Conservation (phyloP, 371 early-diverging fungal genomes). For the Dipsacomyces acuminosporus region DNA sequence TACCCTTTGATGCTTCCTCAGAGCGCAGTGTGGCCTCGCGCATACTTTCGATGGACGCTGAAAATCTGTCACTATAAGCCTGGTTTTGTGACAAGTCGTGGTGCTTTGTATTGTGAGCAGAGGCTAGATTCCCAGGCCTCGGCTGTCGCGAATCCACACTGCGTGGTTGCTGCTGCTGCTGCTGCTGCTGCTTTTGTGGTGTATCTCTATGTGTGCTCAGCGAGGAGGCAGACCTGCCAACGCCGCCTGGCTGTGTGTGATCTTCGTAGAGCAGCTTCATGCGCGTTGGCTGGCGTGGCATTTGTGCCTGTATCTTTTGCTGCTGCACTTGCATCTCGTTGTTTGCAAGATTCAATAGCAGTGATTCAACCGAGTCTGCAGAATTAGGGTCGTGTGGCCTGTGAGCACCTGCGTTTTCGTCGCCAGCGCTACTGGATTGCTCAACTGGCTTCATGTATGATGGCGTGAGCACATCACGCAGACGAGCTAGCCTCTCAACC, state of each 20-base stretch:
- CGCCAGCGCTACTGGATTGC: background rate
- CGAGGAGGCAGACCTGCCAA: slow-evolving; percentile 19
- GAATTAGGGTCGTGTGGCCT: slow-evolving; percentile 7
- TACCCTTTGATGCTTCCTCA: slow-evolving; percentile 19
- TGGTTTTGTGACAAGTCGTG: no score
- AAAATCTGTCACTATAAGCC: slow-evolving; percentile 23
- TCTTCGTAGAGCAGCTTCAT: slow-evolving; percentile 46
- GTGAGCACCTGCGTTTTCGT: background rate
- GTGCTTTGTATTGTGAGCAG: no score
- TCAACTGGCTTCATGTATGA: slow-evolving; percentile 15
- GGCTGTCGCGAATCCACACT: background rate
- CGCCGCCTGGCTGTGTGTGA: slow-evolving; percentile 23
- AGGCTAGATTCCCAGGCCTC: no score
- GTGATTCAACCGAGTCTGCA: slow-evolving; percentile 37
- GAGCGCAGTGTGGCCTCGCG: slow-evolving; percentile 34
- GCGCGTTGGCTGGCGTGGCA: slow-evolving; percentile 41
- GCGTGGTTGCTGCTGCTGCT: slow-evolving; percentile 2
- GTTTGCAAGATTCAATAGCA: slow-evolving; percentile 42
- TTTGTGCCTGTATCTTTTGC: slow-evolving; percentile 43
- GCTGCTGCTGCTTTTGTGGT: slow-evolving; percentile 8
- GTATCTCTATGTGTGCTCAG: slow-evolving; percentile 6
- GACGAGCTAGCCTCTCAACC: slow-evolving; percentile 40
- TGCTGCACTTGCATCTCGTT: slow-evolving; percentile 48
- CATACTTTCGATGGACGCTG: slow-evolving; percentile 44
- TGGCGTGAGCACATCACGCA: slow-evolving; percentile 44